Conservation (phyloP, 805 yeast genomes). For the Metschnikowia cubensis region DNA sequence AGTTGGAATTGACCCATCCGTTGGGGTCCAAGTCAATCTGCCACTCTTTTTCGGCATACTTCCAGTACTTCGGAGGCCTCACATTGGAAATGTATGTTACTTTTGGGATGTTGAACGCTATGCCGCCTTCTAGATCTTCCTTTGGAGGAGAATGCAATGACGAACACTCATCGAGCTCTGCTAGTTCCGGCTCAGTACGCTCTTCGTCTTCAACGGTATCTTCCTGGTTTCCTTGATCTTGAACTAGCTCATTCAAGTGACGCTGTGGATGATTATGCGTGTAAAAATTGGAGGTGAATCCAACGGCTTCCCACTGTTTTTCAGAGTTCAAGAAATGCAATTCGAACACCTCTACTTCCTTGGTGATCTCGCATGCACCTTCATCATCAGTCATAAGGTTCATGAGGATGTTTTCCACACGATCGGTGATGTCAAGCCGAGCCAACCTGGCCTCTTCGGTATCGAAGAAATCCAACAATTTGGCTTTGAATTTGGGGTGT, state of each 20-base stretch:
- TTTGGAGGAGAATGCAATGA: neutral
- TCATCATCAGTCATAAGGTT: conserved; percentile 9
- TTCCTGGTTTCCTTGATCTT: conserved; percentile 2
- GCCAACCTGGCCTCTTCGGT: conserved; percentile 64
- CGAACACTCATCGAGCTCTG: neutral
- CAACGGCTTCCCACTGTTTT: conserved; percentile 61
- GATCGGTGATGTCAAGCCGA: conserved; percentile 45
- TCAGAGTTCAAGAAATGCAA: conserved; percentile 50
- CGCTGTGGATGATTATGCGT: conserved; percentile 40
- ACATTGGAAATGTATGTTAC: conserved; percentile 33
- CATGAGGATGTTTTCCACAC: conserved; percentile 39
- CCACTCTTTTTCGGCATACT: conserved; percentile 54
- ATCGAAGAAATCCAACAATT: conserved; percentile 43
- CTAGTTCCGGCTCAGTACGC: neutral
- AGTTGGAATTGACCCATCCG: conserved; percentile 56
- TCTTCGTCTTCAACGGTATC: neutral
- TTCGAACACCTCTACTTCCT: conserved; percentile 59
- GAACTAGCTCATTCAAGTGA: conserved; percentile 8
- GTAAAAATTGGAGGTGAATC: conserved; percentile 53
- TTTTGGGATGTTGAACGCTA: conserved; percentile 6
- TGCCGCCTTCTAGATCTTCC: conserved; percentile 5
- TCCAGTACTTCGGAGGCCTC: conserved; percentile 60
- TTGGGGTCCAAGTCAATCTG: conserved; percentile 58
- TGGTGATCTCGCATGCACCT: conserved; percentile 6
- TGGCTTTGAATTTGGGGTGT: conserved; percentile 54